phyloP scores from a whole-genome alignment of 345 rosid genomes.

The Hypericum androsaemum region DNA sequence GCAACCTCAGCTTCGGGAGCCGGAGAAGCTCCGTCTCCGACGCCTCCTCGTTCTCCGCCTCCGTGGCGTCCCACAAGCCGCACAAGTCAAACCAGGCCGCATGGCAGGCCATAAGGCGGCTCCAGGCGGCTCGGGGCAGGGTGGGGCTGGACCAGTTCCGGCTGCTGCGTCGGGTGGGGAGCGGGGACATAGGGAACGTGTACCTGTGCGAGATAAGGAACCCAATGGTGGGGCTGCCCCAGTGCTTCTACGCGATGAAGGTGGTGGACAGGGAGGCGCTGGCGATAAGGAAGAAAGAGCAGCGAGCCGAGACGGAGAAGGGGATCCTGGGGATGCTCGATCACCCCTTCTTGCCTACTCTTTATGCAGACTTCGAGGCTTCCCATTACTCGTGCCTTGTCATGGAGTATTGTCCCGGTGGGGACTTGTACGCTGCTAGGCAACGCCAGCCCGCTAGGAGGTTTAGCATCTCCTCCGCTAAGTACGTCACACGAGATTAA shows the following conservation, averaged over 20 bases:
- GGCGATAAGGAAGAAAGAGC: constrained; percentile 68
- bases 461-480: constrained; percentile 59
- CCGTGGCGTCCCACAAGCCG: constrained; percentile 45
- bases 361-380: constrained; percentile 81
- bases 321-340: constrained; percentile 77
- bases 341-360: constrained; percentile 83
- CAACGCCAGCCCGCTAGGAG: constrained; percentile 64
- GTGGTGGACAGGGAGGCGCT: constrained; percentile 90
- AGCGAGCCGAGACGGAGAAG: constrained; percentile 89
- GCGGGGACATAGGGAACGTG: constrained; percentile 88
- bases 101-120: constrained; percentile 73
- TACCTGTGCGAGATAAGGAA: constrained; percentile 84
- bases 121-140: constrained; percentile 41
- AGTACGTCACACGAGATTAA: constrained; percentile 51
- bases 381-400: constrained; percentile 89
- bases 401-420: constrained; percentile 91
- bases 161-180: constrained; percentile 68
- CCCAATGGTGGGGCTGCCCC: constrained; percentile 43
- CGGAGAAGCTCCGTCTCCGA: constrained; percentile 61
- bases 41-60: constrained; percentile 26
- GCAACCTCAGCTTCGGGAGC: constrained; percentile 68
- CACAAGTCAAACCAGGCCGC: constrained; percentile 88
- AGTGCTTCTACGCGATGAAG: constrained; percentile 76
- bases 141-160: constrained; percentile 79
- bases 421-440: constrained; percentile 73